Evolutionary conservation across 2,329 filamentous ascomycete species (phyloP).

Genomic region (Fusarium dlaminii): DNA sequence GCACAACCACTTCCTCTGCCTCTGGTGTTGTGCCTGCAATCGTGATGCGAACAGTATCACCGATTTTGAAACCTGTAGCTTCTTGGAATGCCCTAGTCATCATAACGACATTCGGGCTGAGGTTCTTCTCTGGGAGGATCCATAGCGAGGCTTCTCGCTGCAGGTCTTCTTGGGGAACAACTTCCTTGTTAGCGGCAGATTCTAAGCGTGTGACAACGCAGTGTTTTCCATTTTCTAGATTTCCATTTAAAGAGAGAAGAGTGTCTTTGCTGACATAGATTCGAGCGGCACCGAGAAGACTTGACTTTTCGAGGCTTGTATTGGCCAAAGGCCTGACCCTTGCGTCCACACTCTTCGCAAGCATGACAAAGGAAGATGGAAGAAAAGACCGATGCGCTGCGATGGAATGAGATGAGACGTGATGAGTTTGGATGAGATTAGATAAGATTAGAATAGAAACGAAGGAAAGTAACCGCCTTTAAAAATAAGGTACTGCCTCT

Average conservation of each 20-base stretch:
- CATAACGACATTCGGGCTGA: conserved; percentile 74
- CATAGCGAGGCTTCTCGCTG: conserved; percentile 60
- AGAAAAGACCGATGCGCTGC: not conserved
- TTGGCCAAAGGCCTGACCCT: conserved; percentile 56
- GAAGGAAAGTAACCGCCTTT: not conserved
- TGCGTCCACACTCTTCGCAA: conserved; percentile 49
- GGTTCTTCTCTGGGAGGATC: conserved; percentile 64
- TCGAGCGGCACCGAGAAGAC: conserved; percentile 55
- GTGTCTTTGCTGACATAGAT: conserved; percentile 60
- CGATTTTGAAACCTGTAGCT: conserved; percentile 75
- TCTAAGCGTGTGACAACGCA: conserved; percentile 53
- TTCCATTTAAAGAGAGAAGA: conserved; percentile 55
- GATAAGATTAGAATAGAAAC: too few relatives aligned
- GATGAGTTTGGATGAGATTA: not conserved
- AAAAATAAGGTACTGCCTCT: not conserved
- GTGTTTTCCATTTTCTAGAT: conserved; percentile 53
- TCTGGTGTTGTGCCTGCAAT: conserved; percentile 65
- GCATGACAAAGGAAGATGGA: conserved; percentile 36
- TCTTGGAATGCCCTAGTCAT: conserved; percentile 79
- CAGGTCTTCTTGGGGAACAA: conserved; percentile 20
- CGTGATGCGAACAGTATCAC: conserved; percentile 69
- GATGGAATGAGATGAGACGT: too few relatives aligned
- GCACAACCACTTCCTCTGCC: conserved; percentile 67
- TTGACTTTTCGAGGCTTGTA: conserved; percentile 53
- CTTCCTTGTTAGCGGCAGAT: conserved; percentile 4